phyloP scores from a whole-genome alignment of 495 filamentous ascomycete species.

The Staphylotrichum longicolle region DNA sequence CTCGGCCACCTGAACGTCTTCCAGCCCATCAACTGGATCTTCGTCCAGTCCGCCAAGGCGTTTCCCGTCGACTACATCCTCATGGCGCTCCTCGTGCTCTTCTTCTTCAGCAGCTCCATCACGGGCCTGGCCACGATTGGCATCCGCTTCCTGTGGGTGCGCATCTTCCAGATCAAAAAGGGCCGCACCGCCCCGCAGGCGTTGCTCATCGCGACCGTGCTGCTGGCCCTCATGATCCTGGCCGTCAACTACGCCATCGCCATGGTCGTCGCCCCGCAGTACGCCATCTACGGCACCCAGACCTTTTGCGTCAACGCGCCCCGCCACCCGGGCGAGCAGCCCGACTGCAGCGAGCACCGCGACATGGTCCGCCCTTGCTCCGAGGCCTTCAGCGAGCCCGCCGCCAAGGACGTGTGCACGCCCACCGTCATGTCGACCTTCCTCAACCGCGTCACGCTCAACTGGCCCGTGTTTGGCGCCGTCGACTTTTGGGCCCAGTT shows the following conservation, averaged over 20 bases:
- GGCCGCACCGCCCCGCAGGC: slow-evolving; percentile 90
- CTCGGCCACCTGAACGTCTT: slow-evolving; percentile 89
- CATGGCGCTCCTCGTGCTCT: slow-evolving; percentile 74
- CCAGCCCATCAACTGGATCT: slow-evolving; percentile 90
- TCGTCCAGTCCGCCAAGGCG: slow-evolving; percentile 74
- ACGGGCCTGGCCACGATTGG: slow-evolving; percentile 82
- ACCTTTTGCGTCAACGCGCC: slow-evolving; percentile 78
- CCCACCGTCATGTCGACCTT: slow-evolving; percentile 88
- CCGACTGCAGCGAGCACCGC: slow-evolving; percentile 73
- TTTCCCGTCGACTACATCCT: slow-evolving; percentile 93
- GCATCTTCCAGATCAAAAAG: slow-evolving; percentile 82
- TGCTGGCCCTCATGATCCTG: slow-evolving; percentile 83
- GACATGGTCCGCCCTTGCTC: slow-evolving; percentile 77
- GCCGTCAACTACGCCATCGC: slow-evolving; percentile 88
- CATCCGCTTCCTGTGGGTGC: slow-evolving; percentile 93
- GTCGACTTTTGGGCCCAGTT: slow-evolving; percentile 96
- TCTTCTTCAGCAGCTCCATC: slow-evolving; percentile 83
- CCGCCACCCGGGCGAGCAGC: slow-evolving; percentile 55
- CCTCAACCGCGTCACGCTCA: slow-evolving; percentile 88
- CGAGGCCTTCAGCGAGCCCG: slow-evolving; percentile 61
- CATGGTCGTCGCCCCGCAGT: slow-evolving; percentile 91
- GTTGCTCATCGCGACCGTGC: slow-evolving; percentile 82
- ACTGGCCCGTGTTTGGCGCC: slow-evolving; percentile 94
- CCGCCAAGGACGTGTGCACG: slow-evolving; percentile 75
- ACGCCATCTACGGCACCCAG: slow-evolving; percentile 90